Base-by-base conservation (phyloP, 768 basidiomycete species). In the Kwoniella europaea region DNA sequence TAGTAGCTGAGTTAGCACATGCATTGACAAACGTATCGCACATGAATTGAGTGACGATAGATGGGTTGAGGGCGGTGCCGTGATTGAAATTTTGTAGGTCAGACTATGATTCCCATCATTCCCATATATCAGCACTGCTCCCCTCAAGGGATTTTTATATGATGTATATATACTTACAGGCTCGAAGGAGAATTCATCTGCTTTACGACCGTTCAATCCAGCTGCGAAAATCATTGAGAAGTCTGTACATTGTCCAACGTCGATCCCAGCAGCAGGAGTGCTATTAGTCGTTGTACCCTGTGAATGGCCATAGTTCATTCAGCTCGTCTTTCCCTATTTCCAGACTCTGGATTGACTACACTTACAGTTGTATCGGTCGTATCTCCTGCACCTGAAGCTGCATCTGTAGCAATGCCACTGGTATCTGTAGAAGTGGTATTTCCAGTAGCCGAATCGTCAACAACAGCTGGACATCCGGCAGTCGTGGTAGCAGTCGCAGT, bases 1-100 rank as follows among this genome's bases (percentile, higher is more conserved):
- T 77, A 35, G 74, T 67, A 29, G 68, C 73, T 2, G 72, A 71
- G 41, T 69, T 72, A 6, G 69, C 78, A 65, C 78, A 79, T 15
- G 72, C 74, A 56, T 79, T 79, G 43, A 77, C 78, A 44, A 79
- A 77, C 10, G 74, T 77, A 61, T 77, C 73, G 61, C 78, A 79
- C 76, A 75, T 75, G 60, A 68, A 71, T 44, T 71, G 62, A n/a
- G 71, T 52, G 64, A 75, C 71, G 63, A 79, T 75, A 12, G 65
- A 63, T 16, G 76, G 76, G 63, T 79, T 76, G 29, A 79, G 73
- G 1, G 78, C 78, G 10, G 74, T 56, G 5, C 72, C 76, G 52
- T 79, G 78, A 35, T 69, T 68, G 74, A 77, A 79, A 24, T 73
- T 68, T 52, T 43, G 50, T 16, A 64, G 59, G 69, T 79, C 76